phyloP scores from a whole-genome alignment of 129 eudicot genomes.

The Kitagawia praeruptora region DNA sequence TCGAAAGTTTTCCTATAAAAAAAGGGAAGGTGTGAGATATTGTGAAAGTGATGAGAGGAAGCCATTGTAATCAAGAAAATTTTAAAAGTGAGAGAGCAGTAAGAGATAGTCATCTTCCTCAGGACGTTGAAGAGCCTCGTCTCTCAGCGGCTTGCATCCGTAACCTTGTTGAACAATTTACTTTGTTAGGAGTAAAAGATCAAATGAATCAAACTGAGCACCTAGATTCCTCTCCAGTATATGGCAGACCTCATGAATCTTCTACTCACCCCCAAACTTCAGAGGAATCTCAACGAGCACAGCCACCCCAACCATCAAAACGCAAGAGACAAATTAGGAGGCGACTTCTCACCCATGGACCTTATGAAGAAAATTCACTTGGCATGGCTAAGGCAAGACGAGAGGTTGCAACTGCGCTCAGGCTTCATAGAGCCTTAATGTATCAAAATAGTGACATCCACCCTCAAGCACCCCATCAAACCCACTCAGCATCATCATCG shows the following conservation, averaged over 20 bases:
- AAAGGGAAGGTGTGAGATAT: neutral
- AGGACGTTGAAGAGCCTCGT: conserved; percentile 42
- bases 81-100: conserved; percentile 35
- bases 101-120: conserved; percentile 25
- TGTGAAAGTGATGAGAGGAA: conserved; percentile 33
- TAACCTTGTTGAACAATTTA: conserved; percentile 66
- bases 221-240: conserved; percentile 1
- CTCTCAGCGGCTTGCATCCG: conserved; percentile 79
- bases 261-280: conserved; percentile 3
- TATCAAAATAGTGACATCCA: conserved; percentile 38
- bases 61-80: neutral
- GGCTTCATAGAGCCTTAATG: conserved; percentile 83
- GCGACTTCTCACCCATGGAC: conserved; percentile 66
- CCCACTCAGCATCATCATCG: conserved; percentile 7
- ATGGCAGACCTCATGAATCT: conserved; percentile 3
- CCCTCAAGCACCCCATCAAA: conserved; percentile 17
- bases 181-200: conserved; percentile 50
- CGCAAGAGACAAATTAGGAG: conserved; percentile 69
- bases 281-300: conserved; percentile 19
- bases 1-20: neutral
- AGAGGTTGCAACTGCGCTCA: conserved; percentile 84
- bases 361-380: conserved; percentile 62
- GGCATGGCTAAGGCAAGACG: conserved; percentile 85
- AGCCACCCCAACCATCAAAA: conserved; percentile 26
- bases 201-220: neutral